Conservation (phyloP, 2,329 filamentous ascomycete species). For the Dothistroma pini region DNA sequence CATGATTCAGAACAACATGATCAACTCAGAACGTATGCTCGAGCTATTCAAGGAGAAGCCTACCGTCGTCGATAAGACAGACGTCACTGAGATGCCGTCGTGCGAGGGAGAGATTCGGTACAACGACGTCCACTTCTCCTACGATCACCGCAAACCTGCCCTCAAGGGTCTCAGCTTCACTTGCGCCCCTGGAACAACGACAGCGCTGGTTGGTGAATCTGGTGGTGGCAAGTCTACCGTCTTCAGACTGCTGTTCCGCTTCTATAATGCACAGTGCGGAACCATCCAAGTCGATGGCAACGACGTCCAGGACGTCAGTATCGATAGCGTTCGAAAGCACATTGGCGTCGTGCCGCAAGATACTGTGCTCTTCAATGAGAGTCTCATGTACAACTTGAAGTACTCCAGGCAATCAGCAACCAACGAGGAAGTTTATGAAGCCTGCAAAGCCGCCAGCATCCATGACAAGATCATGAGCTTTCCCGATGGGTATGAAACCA, state of each 20-base stretch:
- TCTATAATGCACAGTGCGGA: conserved; percentile 82
- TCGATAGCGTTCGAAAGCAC: conserved; percentile 84
- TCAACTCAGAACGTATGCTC: conserved; percentile 90
- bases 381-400: conserved; percentile 88
- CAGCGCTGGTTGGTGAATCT: conserved; percentile 92
- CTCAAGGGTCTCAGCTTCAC: conserved; percentile 80
- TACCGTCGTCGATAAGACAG: conserved; percentile 75
- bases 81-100: conserved; percentile 58
- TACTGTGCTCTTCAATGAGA: conserved; percentile 91
- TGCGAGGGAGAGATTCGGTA: conserved; percentile 83
- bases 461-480: conserved; percentile 89
- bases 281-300: conserved; percentile 79
- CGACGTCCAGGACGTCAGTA: conserved; percentile 75
- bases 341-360: conserved; percentile 98
- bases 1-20: conserved; percentile 94
- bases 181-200: conserved; percentile 85
- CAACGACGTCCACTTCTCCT: conserved; percentile 85
- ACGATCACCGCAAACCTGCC: conserved; percentile 81
- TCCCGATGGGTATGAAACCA: conserved; percentile 82
- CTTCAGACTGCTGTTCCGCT: conserved; percentile 92
- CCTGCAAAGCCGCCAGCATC: conserved; percentile 82
- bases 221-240: conserved; percentile 96
- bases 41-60: conserved; percentile 96
- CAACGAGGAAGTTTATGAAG: conserved; percentile 75
- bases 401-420: conserved; percentile 81